Percentiles rank a stretch among this genome's conserved stretches.
These are phyloP conservation scores for Trichoderma endophyticum DNA, from an alignment of 2,329 filamentous ascomycete genomes.

Conservation along the genomic window DNA sequence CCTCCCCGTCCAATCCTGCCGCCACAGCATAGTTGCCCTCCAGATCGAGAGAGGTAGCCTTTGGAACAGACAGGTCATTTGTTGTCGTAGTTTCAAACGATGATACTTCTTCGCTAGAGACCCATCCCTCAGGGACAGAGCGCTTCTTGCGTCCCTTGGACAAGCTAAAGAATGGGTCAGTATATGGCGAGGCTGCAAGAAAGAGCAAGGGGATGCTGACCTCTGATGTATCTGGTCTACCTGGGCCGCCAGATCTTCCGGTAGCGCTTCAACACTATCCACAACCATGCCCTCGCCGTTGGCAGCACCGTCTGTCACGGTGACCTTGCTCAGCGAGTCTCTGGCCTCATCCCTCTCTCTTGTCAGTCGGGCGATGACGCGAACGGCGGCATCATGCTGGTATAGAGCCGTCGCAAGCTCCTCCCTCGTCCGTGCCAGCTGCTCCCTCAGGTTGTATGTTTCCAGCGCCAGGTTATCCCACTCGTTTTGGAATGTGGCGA, in stretches of 20 bases:
- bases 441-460: conserved; percentile 85
- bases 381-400: conserved; percentile 93
- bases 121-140: conserved; percentile 80
- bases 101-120: conserved; percentile 66
- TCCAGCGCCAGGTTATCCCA: conserved; percentile 94
- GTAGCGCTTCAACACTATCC: conserved; percentile 69
- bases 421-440: conserved; percentile 83
- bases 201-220: conserved; percentile 41
- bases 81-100: conserved; percentile 45
- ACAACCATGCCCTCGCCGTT: conserved; percentile 90
- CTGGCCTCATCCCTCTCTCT: conserved; percentile 89
- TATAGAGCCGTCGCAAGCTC: conserved; percentile 93
- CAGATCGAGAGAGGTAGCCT: conserved; percentile 48
- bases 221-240: conserved; percentile 78
- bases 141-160: conserved; percentile 89
- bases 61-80: conserved; percentile 45
- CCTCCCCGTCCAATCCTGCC: conserved; percentile 70
- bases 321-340: conserved; percentile 81
- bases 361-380: conserved; percentile 89
- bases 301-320: conserved; percentile 57
- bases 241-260: conserved; percentile 65
- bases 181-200: conserved; percentile 1
- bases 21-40: conserved; percentile 66
- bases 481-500: conserved; percentile 95
- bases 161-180: conserved; percentile 52